Base-by-base conservation (phyloP, 768 basidiomycete species). In the Candolleomyces efflorescens region DNA sequence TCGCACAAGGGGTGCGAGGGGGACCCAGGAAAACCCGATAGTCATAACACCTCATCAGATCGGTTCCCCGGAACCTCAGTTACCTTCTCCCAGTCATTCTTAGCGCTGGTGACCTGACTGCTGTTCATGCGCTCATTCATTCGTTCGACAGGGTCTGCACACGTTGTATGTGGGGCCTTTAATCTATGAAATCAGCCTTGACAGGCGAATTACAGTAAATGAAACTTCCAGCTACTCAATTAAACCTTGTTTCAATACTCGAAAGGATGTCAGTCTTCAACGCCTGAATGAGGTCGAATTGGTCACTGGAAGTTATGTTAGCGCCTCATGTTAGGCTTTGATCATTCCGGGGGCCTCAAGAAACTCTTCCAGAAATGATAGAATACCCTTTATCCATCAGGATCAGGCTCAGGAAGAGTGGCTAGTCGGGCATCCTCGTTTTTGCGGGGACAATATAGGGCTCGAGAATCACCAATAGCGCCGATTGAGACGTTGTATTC, bases 401-500 rank as follows among this genome's bases (percentile, higher is more conserved):
- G 27, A 51, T 51, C 37, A 38, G 20, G 37, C 36, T 53, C 22
- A 1, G 18, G 51, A 53, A 39, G 37, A n/a, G 51, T 32, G 18
- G 6, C 9, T 20, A n/a, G 17, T 43, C 11, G 32, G 23, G 23
- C 13, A 23, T 37, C 51, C 51, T 38, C n/a, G 37, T 22, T 39
- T 27, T 51, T n/a, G 27, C 51, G 51, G 51, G 13, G 13, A 38
- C 32, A 39, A 18, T 22, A 9, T n/a, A n/a, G n/a, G n/a, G n/a
- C n/a, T n/a, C n/a, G 51, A 11, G 22, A 32, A 26, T 50, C 49
- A 32, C 36, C 26, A 53, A 38, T 51, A 32, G 49, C 32, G 32
- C 32, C 32, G n/a, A n/a, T n/a, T n/a, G n/a, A n/a, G n/a, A 51
- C 37, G 51, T 53, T 53, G 51, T 22, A 53, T 53, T 53, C 51